Conservation (phyloP, 2,329 filamentous ascomycete species). For the Exophiala lecanii-corni region DNA sequence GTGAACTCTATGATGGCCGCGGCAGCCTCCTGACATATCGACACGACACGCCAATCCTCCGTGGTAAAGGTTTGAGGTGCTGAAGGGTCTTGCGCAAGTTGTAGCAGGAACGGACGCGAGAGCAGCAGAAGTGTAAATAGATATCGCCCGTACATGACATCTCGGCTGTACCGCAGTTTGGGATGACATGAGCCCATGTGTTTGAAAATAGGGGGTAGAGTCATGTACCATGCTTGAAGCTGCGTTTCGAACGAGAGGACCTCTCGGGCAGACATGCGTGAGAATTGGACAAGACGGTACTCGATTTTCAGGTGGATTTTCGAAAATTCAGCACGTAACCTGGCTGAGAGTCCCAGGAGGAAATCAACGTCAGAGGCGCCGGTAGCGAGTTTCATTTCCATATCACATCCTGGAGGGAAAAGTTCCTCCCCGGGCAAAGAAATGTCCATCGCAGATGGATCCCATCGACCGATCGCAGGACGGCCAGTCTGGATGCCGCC, state of each 20-base stretch:
- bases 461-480: background rate
- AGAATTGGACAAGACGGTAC: background rate
- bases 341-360: background rate
- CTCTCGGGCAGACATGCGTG: background rate
- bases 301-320: background rate
- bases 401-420: background rate
- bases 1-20: background rate
- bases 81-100: background rate
- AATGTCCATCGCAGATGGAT: background rate
- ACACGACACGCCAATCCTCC: background rate
- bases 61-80: background rate
- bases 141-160: background rate
- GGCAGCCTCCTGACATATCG: background rate
- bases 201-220: background rate
- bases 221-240: background rate
- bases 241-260: background rate
- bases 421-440: background rate
- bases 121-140: background rate
- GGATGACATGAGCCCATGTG: background rate
- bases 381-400: too few species aligned
- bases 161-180: background rate
- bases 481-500: background rate
- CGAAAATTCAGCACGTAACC: background rate
- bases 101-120: background rate
- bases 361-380: background rate